These are phyloP conservation scores for Eurotiales sp. DNA, from an alignment of 2,329 filamentous ascomycete genomes.

Conservation along the genomic window DNA sequence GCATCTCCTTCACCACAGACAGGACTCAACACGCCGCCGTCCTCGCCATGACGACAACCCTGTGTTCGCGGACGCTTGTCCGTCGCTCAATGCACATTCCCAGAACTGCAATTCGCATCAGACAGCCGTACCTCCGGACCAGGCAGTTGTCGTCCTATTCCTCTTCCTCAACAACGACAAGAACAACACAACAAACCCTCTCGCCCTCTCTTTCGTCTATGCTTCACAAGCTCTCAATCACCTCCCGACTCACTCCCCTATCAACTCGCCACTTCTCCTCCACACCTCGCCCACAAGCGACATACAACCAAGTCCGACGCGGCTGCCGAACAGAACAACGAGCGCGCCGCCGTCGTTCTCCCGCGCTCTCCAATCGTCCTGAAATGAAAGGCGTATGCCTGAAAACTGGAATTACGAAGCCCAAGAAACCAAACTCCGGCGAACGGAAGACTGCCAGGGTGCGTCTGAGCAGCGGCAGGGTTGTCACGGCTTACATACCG, in stretches of 20 bases:
- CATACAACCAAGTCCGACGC: slow-evolving; percentile 69
- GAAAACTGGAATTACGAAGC: slow-evolving; percentile 87
- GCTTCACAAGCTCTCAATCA: slow-evolving; percentile 16
- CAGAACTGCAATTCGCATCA: slow-evolving; percentile 4
- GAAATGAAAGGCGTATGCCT: slow-evolving; percentile 94
- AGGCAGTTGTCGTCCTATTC: slow-evolving; percentile 21
- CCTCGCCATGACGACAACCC: slow-evolving; percentile 6
- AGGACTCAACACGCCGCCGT: too few species aligned
- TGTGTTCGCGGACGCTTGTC: slow-evolving; percentile 12
- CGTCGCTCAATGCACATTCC: slow-evolving; percentile 2
- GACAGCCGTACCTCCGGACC: not conserved
- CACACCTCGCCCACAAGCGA: slow-evolving; percentile 49
- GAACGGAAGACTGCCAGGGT: slow-evolving; percentile 95
- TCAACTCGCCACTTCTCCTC: slow-evolving; percentile 17
- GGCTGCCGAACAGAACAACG: slow-evolving; percentile 76
- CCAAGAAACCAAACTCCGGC: slow-evolving; percentile 98
- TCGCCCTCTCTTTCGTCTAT: slow-evolving; percentile 3
- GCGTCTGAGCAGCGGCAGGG: slow-evolving; percentile 76
- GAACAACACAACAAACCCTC: too few species aligned
- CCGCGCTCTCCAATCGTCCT: slow-evolving; percentile 72
- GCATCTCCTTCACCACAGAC: slow-evolving; percentile 14
- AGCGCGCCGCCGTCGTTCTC: slow-evolving; percentile 81
- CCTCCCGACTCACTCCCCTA: slow-evolving; percentile 29
- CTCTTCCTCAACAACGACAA: slow-evolving; percentile 10
- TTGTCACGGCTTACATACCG: slow-evolving; percentile 90